Conservation (phyloP, 495 filamentous ascomycete species). For the Thermothielavioides terrestris region DNA sequence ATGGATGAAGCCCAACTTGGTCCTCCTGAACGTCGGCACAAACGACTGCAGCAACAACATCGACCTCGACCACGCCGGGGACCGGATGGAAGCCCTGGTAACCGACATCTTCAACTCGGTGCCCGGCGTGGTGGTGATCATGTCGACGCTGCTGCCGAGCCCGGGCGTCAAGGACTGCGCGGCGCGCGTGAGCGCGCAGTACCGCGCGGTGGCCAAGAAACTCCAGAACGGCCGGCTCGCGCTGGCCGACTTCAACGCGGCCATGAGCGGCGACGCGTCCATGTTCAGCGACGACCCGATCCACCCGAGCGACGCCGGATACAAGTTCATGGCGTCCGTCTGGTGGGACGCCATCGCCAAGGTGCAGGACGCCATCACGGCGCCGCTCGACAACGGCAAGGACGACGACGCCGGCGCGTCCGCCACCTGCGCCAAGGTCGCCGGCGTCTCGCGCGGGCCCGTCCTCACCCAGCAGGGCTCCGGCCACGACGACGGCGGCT, state of each 20-base stretch:
- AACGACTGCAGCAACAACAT: slow-evolving; percentile 30
- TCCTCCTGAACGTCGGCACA: slow-evolving; percentile 39
- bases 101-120: slow-evolving; percentile 28
- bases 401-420: neutral
- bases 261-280: neutral
- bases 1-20: slow-evolving; percentile 39
- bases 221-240: neutral
- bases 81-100: slow-evolving; percentile 22
- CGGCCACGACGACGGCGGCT: slow-evolving; percentile 7
- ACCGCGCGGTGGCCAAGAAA: neutral
- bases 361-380: neutral
- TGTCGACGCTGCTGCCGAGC: slow-evolving; percentile 35
- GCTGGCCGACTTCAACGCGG: neutral
- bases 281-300: neutral
- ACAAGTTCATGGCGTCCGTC: slow-evolving; percentile 27
- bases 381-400: neutral
- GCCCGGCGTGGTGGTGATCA: slow-evolving; percentile 34
- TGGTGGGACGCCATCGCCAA: neutral
- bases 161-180: neutral
- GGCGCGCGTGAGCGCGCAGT: neutral
- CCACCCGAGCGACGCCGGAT: slow-evolving; percentile 15
- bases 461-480: neutral
- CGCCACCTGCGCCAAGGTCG: slow-evolving; percentile 24
- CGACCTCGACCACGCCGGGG: slow-evolving; percentile 15
- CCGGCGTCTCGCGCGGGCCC: slow-evolving; percentile 8